Evolutionary conservation across 805 yeast genomes (phyloP), one percentile per base, ranked within the genome.

Genomic region (Saccharomycopsis amapae): DNA sequence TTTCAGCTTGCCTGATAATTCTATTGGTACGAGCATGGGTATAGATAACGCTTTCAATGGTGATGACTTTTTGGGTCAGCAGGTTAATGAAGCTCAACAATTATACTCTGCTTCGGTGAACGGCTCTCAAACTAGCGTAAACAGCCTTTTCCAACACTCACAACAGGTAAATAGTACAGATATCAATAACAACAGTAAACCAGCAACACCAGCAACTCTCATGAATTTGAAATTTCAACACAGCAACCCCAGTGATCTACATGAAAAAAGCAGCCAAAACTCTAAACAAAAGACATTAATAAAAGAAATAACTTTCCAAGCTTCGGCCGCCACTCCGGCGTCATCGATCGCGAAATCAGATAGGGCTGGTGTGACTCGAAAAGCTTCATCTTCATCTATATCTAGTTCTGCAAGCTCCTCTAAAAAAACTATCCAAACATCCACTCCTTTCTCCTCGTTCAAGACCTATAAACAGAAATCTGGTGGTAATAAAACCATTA

Each of bases 281-380:
- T 59, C 71, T 3, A 67, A 37, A 13, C 23, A 39, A 31, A 10
- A 39, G 30, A 20, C 10, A 22, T 13, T 23, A 26, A 38, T 48
- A 18, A 34, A 35, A 23, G 51, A 48, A 40, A 48, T 48, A 12
- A 48, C 51, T 2, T 48, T 48, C 25, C 51, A 48, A 32, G 17
- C 48, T 7, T 23, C 40, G 15, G 9, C 9, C 9, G 9, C 17
- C 5, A 28, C 32, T n/a, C 17, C 26, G 5, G 5, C 28, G 17
- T 7, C n/a, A 5, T n/a, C n/a, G n/a, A n/a, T n/a, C n/a, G n/a
- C n/a, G n/a, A n/a, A n/a, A n/a, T n/a, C n/a, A n/a, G n/a, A n/a
- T n/a, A 20, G 15, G 5, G 7, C 9, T 9, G 17, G 17, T n/a
- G 6, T 31, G 9, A n/a, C 10, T 9, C 10, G 17, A 31, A 31